A percentile compares a stretch with the other conserved stretches of the same genome.
Evolutionary conservation across 2,329 filamentous ascomycete genomes (phyloP).

Genomic region (Dothidotthia symphoricarpi): DNA sequence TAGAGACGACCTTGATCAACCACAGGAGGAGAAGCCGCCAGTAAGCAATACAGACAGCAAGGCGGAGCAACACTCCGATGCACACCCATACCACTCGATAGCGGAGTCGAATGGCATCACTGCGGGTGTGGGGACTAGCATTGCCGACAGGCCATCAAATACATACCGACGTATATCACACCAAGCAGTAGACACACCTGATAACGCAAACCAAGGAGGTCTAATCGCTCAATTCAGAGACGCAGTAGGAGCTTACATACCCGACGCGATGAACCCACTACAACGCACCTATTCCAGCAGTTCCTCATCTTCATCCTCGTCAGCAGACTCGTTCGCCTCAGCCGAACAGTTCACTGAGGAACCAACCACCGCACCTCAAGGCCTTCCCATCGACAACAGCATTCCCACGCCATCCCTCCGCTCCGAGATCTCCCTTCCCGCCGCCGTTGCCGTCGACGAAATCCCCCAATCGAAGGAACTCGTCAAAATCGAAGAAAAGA

Average conservation of each 20-base stretch:
- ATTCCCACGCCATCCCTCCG: conserved; percentile 27
- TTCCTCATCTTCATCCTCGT: conserved; percentile 27
- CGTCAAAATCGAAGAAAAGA: conserved; percentile 60
- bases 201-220: conserved; percentile 8
- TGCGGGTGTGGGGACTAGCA: conserved; percentile 40
- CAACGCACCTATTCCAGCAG: conserved; percentile 28
- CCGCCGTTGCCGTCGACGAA: conserved; percentile 10
- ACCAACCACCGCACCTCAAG: conserved; percentile 35
- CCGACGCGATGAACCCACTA: conserved; percentile 26
- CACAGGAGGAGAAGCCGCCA: conserved; percentile 23
- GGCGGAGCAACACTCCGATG: conserved; percentile 15
- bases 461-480: conserved; percentile 53
- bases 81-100: conserved; percentile 23
- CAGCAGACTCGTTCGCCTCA: conserved; percentile 43
- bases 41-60: conserved; percentile 10
- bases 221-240: conserved; percentile 14
- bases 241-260: conserved; percentile 17
- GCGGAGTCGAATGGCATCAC: conserved; percentile 36
- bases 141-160: conserved; percentile 31
- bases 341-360: conserved; percentile 45
- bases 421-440: conserved; percentile 25
- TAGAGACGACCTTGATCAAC: conserved; percentile 44
- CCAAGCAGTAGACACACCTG: conserved; percentile 7
- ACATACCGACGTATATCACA: conserved; percentile 24
- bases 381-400: conserved; percentile 23